Evolutionary conservation across 805 yeast species (phyloP), one percentile per base, ranked within the genome.

Genomic region (Ogataea henricii): DNA sequence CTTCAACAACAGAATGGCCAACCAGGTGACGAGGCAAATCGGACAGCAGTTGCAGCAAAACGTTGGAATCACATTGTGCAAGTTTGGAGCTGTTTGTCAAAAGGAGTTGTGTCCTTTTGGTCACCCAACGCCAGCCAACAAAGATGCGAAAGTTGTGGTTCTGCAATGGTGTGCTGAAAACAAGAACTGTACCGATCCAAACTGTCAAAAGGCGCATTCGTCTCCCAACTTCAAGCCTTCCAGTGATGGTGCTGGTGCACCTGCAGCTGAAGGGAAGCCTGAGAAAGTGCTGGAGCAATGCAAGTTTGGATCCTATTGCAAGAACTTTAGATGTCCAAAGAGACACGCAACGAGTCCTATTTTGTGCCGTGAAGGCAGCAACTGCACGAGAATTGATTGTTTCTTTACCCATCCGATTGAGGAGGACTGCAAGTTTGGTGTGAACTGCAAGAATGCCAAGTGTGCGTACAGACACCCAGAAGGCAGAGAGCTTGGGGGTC

Each of bases 91-190:
- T 20, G 66, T 80, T 33, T 90, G 97, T 68, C 73, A 87, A 20
- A 87, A 87, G 60, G 89, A 82, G 52, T 69, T 80, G 52, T 90
- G 97, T 71, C 89, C 90, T 23, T 89, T 84, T 70, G 96, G 90
- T 21, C 97, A 90, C 63, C 96, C 97, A 38, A 88, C 96, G 0
- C 94, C 95, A 1, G 86, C 89, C 14, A 88, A 86, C 68, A 79
- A 76, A 52, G 82, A 78, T 52, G 89, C 90, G 23, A 81, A 82
- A 57, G 88, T 89, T 34, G 71, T 78, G 13, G 76, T 77, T 14
- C 69, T 79, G 40, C 85, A 81, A 55, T 87, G 96, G 96, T 90
- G 97, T 71, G 70, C 83, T 6, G 80, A 73, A 30, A 87, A 87
- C 54, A 76, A 84, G 55, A 65, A 68, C 17, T 90, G 97, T 70